phyloP scores from a whole-genome alignment of 1,139 yeast species.

The Taiozyma sp. region DNA sequence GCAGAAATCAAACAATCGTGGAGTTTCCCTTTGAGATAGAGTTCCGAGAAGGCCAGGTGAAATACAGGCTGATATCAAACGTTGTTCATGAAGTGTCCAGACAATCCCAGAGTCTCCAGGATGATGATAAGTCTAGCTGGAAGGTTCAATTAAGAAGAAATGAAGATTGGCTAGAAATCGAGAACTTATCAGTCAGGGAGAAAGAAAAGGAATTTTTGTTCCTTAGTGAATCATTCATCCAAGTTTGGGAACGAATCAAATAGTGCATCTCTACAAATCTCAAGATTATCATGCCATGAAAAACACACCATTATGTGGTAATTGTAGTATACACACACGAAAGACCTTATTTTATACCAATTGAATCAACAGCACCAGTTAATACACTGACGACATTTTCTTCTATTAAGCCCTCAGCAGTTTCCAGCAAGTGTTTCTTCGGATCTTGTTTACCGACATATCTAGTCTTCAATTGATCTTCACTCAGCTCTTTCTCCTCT shows the following conservation, averaged over 20 bases:
- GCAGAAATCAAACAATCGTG: conserved; percentile 60
- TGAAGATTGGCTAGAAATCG: conserved; percentile 53
- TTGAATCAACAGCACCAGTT: conserved; percentile 85
- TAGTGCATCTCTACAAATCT: not conserved
- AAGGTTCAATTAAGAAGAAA: conserved; percentile 43
- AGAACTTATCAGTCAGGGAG: conserved; percentile 42
- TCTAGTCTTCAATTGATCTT: conserved; percentile 88
- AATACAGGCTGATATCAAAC: conserved; percentile 48
- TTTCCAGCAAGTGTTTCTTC: conserved; percentile 90
- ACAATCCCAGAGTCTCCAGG: conserved; percentile 17
- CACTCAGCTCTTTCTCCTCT: conserved; percentile 86
- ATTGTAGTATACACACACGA: not conserved
- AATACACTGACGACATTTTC: conserved; percentile 84
- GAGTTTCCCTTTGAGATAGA: conserved; percentile 43
- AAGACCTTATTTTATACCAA: conserved; percentile 55
- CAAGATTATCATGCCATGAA: not conserved
- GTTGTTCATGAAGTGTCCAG: conserved; percentile 39
- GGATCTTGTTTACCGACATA: conserved; percentile 99
- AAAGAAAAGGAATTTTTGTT: conserved; percentile 58
- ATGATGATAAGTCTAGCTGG: conserved; percentile 39
- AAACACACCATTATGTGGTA: not conserved
- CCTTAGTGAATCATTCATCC: conserved; percentile 59
- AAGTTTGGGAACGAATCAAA: conserved; percentile 52
- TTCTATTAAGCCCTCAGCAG: conserved; percentile 82
- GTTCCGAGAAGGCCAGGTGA: conserved; percentile 14